Conservation (phyloP, 345 rosid species). For the Hypericum perforatum region DNA sequence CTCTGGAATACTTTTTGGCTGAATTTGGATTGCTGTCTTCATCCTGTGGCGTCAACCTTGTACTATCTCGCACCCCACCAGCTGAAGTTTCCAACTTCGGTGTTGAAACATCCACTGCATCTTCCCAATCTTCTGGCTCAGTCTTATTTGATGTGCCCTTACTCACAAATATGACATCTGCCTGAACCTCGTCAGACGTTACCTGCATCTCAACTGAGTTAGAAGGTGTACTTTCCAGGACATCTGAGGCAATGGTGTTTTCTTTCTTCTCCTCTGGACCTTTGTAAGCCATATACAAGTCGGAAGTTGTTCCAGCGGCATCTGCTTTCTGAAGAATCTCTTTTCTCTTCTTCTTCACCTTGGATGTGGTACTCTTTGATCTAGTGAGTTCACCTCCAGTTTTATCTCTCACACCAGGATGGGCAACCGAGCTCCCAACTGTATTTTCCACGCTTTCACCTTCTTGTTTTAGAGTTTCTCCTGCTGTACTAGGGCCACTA, state of each 20-base stretch:
- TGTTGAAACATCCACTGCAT: constrained; percentile 80
- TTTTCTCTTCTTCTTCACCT: constrained; percentile 45
- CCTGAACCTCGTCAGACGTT: constrained; percentile 21
- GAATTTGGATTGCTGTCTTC: constrained; percentile 30
- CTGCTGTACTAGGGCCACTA: constrained; percentile 22
- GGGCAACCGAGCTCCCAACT: constrained; percentile 20
- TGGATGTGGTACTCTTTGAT: constrained; percentile 34
- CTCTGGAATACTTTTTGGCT: constrained; percentile 81
- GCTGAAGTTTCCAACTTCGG: constrained; percentile 57
- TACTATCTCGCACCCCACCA: constrained; percentile 16
- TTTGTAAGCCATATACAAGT: constrained; percentile 84
- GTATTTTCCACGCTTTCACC: constrained; percentile 25
- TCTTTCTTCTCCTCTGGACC: constrained; percentile 82
- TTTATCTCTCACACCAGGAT: constrained; percentile 43
- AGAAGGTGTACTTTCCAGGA: constrained; percentile 17
- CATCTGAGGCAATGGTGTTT: constrained; percentile 19
- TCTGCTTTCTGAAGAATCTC: constrained; percentile 83
- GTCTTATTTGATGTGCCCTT: constrained; percentile 33
- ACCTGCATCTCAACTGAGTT: constrained; percentile 27
- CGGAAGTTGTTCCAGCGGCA: constrained; percentile 78
- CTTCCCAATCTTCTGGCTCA: constrained; percentile 97
- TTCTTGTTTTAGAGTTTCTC: constrained; percentile 22
- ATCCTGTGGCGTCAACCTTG: constrained; percentile 23
- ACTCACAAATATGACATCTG: constrained; percentile 21
- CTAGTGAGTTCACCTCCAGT: constrained; percentile 30